phyloP scores from a whole-genome alignment of 2,329 filamentous ascomycete species.

The Sphaerostilbella broomeana region DNA sequence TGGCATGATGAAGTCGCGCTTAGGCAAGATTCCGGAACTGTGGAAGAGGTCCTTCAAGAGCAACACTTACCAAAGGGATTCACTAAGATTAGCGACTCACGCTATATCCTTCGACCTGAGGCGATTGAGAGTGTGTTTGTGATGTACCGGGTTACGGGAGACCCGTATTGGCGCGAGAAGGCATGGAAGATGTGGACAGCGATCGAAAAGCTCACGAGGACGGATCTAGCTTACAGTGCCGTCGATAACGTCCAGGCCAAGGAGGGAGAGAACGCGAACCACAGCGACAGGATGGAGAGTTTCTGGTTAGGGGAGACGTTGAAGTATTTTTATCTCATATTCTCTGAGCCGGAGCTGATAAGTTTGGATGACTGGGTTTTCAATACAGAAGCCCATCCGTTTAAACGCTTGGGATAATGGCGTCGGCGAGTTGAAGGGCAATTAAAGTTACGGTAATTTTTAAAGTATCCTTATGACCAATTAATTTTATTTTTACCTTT shows the following conservation, averaged over 20 bases:
- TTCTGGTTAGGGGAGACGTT: slow-evolving; percentile 70
- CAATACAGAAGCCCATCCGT: slow-evolving; percentile 47
- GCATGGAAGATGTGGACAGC: slow-evolving; percentile 67
- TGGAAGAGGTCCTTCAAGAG: slow-evolving; percentile 35
- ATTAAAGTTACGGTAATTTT: too few relatives aligned
- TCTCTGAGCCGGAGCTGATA: slow-evolving; percentile 55
- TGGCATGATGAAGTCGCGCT: slow-evolving; percentile 52
- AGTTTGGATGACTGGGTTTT: slow-evolving; percentile 64
- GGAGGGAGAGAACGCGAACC: slow-evolving; percentile 24
- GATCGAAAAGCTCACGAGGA: slow-evolving; percentile 51
- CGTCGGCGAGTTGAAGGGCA: too few relatives aligned
- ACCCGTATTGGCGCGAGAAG: slow-evolving; percentile 54
- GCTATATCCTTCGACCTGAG: slow-evolving; percentile 63
- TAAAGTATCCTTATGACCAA: too few relatives aligned
- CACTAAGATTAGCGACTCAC: slow-evolving; percentile 44
- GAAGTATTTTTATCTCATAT: slow-evolving; percentile 69
- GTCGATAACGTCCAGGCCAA: slow-evolving; percentile 33
- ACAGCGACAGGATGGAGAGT: slow-evolving; percentile 55
- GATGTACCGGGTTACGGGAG: slow-evolving; percentile 65
- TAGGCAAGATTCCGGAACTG: slow-evolving; percentile 35
- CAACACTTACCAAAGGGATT: slow-evolving; percentile 44
- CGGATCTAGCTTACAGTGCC: slow-evolving; percentile 44
- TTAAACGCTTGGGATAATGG: slow-evolving; percentile 15
- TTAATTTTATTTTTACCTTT: too few relatives aligned
- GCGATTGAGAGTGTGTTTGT: slow-evolving; percentile 74